Base-by-base conservation (phyloP, 2,329 filamentous ascomycete species). In the Penicillium sp. region DNA sequence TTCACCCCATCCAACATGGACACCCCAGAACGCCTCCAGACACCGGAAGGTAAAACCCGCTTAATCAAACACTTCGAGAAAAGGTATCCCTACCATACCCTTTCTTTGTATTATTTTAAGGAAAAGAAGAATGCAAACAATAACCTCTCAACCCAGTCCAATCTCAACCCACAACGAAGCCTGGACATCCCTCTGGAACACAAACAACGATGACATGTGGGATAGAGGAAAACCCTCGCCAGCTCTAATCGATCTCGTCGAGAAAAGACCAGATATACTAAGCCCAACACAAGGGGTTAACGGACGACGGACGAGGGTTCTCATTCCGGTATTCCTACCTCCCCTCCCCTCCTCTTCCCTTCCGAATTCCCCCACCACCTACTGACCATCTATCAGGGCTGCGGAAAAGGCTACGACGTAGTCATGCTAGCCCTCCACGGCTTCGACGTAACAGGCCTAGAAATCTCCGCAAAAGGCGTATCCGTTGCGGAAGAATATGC, bases 311-410 rank as follows among this genome's bases (percentile, higher is more conserved):
- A 69, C 68, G 46, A 67, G 57, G 29, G 68, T 59, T 1, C 54
- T 72, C 13, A 64, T 71, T n/a, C 69, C 69, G 10, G 69, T 69
- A 61, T n/a, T n/a, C n/a, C n/a, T n/a, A n/a, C n/a, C n/a, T n/a
- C n/a, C n/a, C n/a, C n/a, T n/a, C n/a, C n/a, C n/a, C n/a, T n/a
- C n/a, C n/a, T n/a, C n/a, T n/a, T n/a, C n/a, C n/a, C n/a, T n/a
- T n/a, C n/a, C n/a, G n/a, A n/a, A n/a, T n/a, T n/a, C n/a, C n/a
- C n/a, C n/a, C n/a, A n/a, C n/a, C n/a, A n/a, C n/a, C n/a, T n/a
- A n/a, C n/a, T n/a, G n/a, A n/a, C n/a, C n/a, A n/a, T n/a, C n/a
- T n/a, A n/a, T n/a, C 42, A 70, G 68, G 67, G 67, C n/a, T 71
- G 70, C 49, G 70, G 69, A n/a, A 55, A 59, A 28, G 70, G 70